Conservation (phyloP, 176 grass and related monocot genomes). For the Metroxylon sagu region DNA sequence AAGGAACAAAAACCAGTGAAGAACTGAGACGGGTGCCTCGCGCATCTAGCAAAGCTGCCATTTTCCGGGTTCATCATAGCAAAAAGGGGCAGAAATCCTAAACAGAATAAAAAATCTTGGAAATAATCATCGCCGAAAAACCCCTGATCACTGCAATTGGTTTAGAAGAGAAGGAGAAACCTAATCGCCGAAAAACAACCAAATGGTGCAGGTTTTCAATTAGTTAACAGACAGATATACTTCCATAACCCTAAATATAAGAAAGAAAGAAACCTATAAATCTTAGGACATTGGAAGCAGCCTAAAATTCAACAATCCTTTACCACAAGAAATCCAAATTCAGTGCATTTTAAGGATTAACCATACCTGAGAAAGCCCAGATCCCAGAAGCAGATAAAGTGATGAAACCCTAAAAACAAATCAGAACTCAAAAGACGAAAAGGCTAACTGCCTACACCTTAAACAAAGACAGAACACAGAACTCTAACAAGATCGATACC, state of each 20-base stretch:
- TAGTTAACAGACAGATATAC: too few species aligned
- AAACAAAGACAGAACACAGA: not conserved
- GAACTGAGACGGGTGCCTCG: slow-evolving; percentile 8
- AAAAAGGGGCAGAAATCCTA: not conserved
- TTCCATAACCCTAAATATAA: not conserved
- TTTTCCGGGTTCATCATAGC: slow-evolving; percentile 1
- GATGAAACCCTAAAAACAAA: not conserved
- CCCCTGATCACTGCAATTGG: too few species aligned
- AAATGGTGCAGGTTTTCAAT: too few species aligned
- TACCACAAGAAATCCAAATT: not conserved
- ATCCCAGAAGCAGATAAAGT: too few species aligned
- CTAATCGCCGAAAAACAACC: too few species aligned
- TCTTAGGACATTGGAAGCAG: not conserved
- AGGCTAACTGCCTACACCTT: too few species aligned
- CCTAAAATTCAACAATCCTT: not conserved
- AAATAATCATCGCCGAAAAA: too few species aligned
- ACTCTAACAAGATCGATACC: not conserved
- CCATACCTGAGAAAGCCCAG: too few species aligned
- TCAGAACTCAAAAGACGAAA: not conserved
- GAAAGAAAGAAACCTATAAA: not conserved
- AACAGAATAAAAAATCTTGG: too few species aligned
- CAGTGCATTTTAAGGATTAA: not conserved
- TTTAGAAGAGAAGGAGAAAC: too few species aligned
- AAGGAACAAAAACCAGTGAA: slow-evolving; percentile 9
- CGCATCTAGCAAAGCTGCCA: slow-evolving; percentile 1